phyloP scores from a whole-genome alignment of 768 basidiomycete genomes.

The Dacryopinax primogenitus region DNA sequence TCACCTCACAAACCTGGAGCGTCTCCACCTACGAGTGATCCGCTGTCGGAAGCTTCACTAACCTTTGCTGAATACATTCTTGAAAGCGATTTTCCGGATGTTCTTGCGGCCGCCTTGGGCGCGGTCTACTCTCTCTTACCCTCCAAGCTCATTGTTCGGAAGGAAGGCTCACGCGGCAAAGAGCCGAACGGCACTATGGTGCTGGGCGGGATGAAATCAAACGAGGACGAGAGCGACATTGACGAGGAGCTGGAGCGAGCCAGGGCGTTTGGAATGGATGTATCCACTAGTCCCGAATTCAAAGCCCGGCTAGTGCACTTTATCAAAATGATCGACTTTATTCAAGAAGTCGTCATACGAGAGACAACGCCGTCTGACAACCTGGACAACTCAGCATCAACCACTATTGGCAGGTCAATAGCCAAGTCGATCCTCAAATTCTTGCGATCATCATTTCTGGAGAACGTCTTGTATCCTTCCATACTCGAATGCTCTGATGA shows the following conservation, averaged over 20 bases:
- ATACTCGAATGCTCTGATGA: slow-evolving; percentile 82
- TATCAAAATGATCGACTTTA: slow-evolving; percentile 77
- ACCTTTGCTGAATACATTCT: slow-evolving; percentile 86
- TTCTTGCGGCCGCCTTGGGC: slow-evolving; percentile 81
- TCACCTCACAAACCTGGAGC: background rate
- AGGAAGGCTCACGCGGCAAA: slow-evolving; percentile 31
- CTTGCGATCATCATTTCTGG: slow-evolving; percentile 72
- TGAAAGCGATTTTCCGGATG: slow-evolving; percentile 97
- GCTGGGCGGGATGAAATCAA: slow-evolving; percentile 50
- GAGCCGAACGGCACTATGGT: slow-evolving; percentile 36
- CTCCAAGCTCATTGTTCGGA: slow-evolving; percentile 62
- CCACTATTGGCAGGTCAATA: slow-evolving; percentile 64
- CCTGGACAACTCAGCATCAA: slow-evolving; percentile 26
- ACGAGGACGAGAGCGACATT: slow-evolving; percentile 37
- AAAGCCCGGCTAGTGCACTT: slow-evolving; percentile 73
- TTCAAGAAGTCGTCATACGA: slow-evolving; percentile 74
- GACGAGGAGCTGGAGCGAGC: slow-evolving; percentile 38
- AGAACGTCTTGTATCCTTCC: slow-evolving; percentile 86
- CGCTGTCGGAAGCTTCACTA: slow-evolving; percentile 71
- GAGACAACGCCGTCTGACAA: slow-evolving; percentile 14
- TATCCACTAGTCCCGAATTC: slow-evolving; percentile 63
- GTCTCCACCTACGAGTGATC: slow-evolving; percentile 33
- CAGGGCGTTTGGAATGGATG: slow-evolving; percentile 56
- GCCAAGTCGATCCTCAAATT: slow-evolving; percentile 72
- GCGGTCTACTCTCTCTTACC: slow-evolving; percentile 89